These are phyloP conservation scores for Eimeria tenella DNA, from an alignment of 169 alveolate genomes.

Conservation along the genomic window DNA sequence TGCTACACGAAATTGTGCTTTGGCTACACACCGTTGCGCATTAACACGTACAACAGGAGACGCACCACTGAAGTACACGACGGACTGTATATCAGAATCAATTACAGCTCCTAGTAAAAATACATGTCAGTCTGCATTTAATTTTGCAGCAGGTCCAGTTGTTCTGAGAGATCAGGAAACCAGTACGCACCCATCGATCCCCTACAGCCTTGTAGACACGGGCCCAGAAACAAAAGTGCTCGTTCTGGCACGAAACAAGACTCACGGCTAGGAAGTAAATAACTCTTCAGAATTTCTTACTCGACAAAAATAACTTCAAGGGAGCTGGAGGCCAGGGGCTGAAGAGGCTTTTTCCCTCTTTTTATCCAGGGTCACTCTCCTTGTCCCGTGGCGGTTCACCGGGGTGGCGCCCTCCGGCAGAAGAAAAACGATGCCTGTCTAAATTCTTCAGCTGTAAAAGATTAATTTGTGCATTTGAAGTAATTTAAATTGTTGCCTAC, in stretches of 20 bases:
- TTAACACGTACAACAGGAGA: not conserved
- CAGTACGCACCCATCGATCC: slow-evolving; percentile 12
- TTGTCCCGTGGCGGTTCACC: slow-evolving; percentile 8
- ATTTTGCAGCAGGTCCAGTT: not conserved
- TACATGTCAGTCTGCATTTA: not conserved
- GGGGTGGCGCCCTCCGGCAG: slow-evolving; percentile 13
- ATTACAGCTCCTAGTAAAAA: not conserved
- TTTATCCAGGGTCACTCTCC: slow-evolving; percentile 16
- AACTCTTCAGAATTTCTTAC: too few relatives aligned
- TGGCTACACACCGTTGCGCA: not conserved
- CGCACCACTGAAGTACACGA: slow-evolving; percentile 17
- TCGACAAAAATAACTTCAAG: too few relatives aligned
- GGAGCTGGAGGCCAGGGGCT: too few relatives aligned
- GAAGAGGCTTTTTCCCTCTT: not conserved
- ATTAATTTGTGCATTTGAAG: too few relatives aligned
- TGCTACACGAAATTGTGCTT: not conserved
- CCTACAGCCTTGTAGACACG: slow-evolving; percentile 23
- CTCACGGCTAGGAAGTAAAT: too few relatives aligned
- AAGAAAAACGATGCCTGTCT: not conserved
- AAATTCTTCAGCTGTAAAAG: not conserved
- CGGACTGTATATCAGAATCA: not conserved
- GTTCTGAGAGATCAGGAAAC: slow-evolving; percentile 3
- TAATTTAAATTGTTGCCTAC: too few relatives aligned
- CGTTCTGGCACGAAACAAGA: not conserved
- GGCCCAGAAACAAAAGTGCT: not conserved